Evolutionary conservation across 1,139 yeast species (phyloP).

Genomic region (Zygosaccharomyces pseudobailii): DNA sequence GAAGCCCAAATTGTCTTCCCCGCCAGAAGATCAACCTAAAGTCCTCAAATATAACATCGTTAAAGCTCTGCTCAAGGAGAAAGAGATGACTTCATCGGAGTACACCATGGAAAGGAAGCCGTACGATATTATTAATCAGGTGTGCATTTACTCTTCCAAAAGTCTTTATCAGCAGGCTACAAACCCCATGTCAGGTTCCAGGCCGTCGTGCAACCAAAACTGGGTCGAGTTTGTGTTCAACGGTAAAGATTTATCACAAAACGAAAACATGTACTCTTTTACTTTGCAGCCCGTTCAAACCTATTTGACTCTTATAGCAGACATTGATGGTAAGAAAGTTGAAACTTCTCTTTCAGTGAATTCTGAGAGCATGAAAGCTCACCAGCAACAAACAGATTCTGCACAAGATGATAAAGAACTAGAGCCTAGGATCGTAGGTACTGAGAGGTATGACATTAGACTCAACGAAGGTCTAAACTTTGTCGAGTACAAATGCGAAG

Average conservation of each 20-base stretch:
- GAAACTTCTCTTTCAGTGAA: slow-evolving; percentile 22
- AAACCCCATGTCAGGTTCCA: slow-evolving; percentile 28
- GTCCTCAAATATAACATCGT: slow-evolving; percentile 28
- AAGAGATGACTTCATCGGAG: slow-evolving; percentile 16
- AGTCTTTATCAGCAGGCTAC: slow-evolving; percentile 28
- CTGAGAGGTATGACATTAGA: slow-evolving; percentile 25
- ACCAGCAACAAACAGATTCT: slow-evolving; percentile 8
- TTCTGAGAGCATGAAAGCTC: slow-evolving; percentile 21
- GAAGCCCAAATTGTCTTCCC: slow-evolving; percentile 13
- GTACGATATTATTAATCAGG: slow-evolving; percentile 21
- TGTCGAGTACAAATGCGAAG: slow-evolving; percentile 24
- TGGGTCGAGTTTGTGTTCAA: slow-evolving; percentile 31
- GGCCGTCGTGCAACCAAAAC: slow-evolving; percentile 28
- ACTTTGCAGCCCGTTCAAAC: slow-evolving; percentile 31
- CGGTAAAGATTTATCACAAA: slow-evolving; percentile 24
- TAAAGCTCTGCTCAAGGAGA: slow-evolving; percentile 22
- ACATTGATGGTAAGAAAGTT: slow-evolving; percentile 13
- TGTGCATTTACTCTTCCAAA: slow-evolving; percentile 27
- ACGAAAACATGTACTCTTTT: slow-evolving; percentile 29
- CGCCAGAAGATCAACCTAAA: slow-evolving; percentile 20
- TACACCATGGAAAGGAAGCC: slow-evolving; percentile 21
- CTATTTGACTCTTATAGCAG: slow-evolving; percentile 22
- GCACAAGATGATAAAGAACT: slow-evolving; percentile 5
- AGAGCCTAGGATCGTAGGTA: slow-evolving; percentile 3
- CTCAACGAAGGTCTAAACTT: slow-evolving; percentile 30